phyloP scores from a whole-genome alignment of 2,329 filamentous ascomycete species.

The Aspergillus tanneri region DNA sequence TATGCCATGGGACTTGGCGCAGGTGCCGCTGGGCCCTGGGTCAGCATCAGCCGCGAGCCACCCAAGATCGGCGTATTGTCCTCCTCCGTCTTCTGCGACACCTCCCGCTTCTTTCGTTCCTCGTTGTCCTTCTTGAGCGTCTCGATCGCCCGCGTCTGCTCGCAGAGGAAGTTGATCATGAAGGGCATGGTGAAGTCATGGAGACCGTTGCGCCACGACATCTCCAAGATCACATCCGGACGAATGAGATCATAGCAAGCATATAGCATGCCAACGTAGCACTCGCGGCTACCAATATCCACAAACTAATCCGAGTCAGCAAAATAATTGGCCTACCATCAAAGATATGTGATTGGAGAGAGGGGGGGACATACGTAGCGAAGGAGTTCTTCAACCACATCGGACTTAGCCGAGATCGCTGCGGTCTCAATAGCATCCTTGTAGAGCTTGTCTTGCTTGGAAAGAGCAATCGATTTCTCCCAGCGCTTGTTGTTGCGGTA shows the following conservation, averaged over 20 bases:
- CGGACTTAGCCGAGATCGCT: constrained; percentile 82
- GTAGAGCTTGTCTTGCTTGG: constrained; percentile 99
- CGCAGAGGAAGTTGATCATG: constrained; percentile 97
- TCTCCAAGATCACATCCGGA: constrained; percentile 86
- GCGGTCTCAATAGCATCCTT: constrained; percentile 99
- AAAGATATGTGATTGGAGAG: neutral
- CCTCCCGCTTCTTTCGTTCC: constrained; percentile 72
- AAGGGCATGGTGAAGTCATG: constrained; percentile 99
- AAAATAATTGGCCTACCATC: neutral
- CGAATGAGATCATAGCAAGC: constrained; percentile 97
- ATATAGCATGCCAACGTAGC: constrained; percentile 99
- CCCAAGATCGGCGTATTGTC: constrained; percentile 93
- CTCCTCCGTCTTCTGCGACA: constrained; percentile 81
- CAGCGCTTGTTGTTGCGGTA: constrained; percentile 99
- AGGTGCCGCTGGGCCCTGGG: constrained; percentile 73
- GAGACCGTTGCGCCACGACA: constrained; percentile 94
- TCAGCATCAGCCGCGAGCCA: constrained; percentile 87
- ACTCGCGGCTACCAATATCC: constrained; percentile 97
- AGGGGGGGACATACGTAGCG: constrained; percentile 69
- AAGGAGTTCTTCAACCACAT: constrained; percentile 92
- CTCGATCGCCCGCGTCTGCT: constrained; percentile 84
- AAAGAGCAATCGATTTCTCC: constrained; percentile 97
- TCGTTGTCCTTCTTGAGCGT: constrained; percentile 93
- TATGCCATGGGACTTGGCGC: constrained; percentile 64
- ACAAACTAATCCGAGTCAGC: constrained; percentile 70